These are phyloP conservation scores for Capsicum rhomboideum DNA, from an alignment of 257 asterid genomes.

Conservation along the genomic window DNA sequence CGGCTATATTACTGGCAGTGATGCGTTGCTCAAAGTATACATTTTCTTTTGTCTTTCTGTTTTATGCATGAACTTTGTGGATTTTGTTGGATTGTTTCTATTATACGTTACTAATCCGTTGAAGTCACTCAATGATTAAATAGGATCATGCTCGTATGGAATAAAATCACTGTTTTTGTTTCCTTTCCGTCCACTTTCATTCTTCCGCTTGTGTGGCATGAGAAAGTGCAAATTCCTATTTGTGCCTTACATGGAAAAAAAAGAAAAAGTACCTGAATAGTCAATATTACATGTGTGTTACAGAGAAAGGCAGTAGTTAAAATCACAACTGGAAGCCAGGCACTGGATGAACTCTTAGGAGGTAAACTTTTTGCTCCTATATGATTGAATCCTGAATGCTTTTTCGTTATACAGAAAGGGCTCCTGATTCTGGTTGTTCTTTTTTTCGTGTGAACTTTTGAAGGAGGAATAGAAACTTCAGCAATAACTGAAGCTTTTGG, in stretches of 20 bases:
- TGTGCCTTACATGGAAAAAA: neutral
- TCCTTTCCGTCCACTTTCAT: neutral
- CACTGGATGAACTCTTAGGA: constrained; percentile 94
- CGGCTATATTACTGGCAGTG: constrained; percentile 97
- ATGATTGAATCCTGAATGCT: neutral
- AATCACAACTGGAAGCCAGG: constrained; percentile 92
- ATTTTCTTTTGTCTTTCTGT: constrained; percentile 1
- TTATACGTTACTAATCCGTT: neutral
- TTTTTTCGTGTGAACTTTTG: neutral
- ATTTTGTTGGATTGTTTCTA: neutral
- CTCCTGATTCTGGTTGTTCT: neutral
- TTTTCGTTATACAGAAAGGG: neutral
- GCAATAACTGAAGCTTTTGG: constrained; percentile 98
- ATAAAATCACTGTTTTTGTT: neutral
- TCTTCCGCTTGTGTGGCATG: neutral
- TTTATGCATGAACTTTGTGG: neutral
- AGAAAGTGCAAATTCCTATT: neutral
- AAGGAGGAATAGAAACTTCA: constrained; percentile 87
- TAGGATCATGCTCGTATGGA: neutral
- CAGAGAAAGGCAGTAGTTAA: constrained; percentile 83
- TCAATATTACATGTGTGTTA: neutral
- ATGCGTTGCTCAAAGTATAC: constrained; percentile 82
- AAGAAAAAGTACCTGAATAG: neutral
- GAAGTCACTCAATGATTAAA: neutral
- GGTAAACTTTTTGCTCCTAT: constrained; percentile 27